Evolutionary conservation across 441 rosid genomes (phyloP).

Genomic region (Rhodomyrtus psidioides): DNA sequence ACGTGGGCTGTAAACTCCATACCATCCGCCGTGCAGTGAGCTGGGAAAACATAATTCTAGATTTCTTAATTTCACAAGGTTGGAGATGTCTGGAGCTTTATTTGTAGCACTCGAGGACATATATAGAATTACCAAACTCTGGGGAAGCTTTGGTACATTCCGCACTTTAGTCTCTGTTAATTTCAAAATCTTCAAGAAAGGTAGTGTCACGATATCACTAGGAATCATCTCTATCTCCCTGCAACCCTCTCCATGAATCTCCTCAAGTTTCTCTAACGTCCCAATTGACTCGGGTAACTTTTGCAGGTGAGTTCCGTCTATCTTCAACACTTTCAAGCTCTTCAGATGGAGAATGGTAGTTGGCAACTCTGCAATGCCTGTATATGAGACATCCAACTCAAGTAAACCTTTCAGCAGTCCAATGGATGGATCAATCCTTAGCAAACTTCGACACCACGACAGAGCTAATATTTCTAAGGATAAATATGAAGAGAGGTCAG

Average conservation of each 20-base stretch:
- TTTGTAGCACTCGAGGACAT: neutral
- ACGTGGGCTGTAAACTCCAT: too few relatives aligned
- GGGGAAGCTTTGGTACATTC: neutral
- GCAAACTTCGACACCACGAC: fast-evolving
- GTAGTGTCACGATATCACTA: neutral
- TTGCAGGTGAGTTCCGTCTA: too few relatives aligned
- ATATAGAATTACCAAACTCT: neutral
- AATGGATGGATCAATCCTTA: neutral
- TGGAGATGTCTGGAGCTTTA: neutral
- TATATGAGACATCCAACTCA: neutral
- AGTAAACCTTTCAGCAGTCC: neutral
- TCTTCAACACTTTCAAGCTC: neutral
- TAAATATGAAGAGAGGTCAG: neutral
- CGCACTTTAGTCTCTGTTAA: neutral
- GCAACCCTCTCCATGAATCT: fast-evolving
- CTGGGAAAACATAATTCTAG: neutral
- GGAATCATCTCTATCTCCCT: neutral
- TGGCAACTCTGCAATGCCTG: neutral
- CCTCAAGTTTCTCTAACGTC: neutral
- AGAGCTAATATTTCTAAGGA: fast-evolving
- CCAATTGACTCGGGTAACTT: neutral
- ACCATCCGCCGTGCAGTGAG: too few relatives aligned
- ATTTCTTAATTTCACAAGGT: neutral
- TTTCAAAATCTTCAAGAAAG: neutral
- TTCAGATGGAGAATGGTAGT: neutral